Conservation (phyloP, 805 yeast genomes). For the Saccharomyces eubayanus region DNA sequence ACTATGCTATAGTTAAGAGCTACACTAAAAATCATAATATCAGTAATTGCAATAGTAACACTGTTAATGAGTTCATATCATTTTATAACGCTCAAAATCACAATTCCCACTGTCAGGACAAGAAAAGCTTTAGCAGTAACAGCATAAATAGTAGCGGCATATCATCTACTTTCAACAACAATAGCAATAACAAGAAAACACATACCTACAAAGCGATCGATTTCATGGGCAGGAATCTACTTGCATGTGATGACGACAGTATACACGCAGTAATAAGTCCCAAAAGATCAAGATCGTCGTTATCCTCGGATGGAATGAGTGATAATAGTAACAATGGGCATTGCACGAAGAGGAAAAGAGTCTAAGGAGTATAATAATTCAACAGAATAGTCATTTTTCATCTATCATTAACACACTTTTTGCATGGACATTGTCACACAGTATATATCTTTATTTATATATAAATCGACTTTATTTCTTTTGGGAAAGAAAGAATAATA, state of each 20-base stretch:
- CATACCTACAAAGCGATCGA: neutral
- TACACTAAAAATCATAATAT: constrained; percentile 6
- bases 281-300: neutral
- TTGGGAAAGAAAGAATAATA: neutral
- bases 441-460: neutral
- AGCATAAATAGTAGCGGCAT: neutral
- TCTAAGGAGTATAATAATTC: neutral
- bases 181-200: neutral
- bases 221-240: constrained; percentile 3
- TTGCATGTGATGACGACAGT: constrained; percentile 11
- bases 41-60: neutral
- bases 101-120: neutral
- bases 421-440: neutral
- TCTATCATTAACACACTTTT: neutral
- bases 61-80: neutral
- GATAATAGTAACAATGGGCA: neutral
- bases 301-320: neutral
- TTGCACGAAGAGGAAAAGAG: neutral
- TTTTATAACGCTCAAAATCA: neutral
- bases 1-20: constrained; percentile 16
- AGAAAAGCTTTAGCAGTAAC: neutral
- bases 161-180: neutral
- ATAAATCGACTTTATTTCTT: neutral
- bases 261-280: neutral
- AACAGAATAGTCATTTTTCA: neutral